Evolutionary conservation across 2,329 filamentous ascomycete genomes (phyloP).

Genomic region (Trichothecium roseum): DNA sequence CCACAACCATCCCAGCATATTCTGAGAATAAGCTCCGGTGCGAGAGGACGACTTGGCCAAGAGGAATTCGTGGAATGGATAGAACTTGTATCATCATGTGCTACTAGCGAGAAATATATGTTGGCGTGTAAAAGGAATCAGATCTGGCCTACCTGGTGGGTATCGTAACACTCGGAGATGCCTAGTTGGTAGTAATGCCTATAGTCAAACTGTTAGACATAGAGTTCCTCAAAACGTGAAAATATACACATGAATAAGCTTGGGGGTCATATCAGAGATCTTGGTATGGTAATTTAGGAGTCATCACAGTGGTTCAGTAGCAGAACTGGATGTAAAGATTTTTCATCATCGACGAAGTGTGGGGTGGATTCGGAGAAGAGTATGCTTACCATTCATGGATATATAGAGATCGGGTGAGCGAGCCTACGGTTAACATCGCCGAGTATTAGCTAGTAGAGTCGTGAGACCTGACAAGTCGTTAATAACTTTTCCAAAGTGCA

Average conservation of each 20-base stretch:
- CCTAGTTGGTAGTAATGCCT: too few relatives aligned
- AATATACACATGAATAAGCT: not conserved
- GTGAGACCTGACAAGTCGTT: too few relatives aligned
- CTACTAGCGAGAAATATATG: not conserved
- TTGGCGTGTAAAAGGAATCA: too few relatives aligned
- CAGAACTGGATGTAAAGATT: slow-evolving; percentile 58
- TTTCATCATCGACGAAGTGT: slow-evolving; percentile 51
- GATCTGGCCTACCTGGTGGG: too few relatives aligned
- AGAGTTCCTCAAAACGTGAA: too few relatives aligned
- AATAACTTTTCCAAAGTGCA: too few relatives aligned
- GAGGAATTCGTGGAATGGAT: slow-evolving; percentile 67
- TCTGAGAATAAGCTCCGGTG: slow-evolving; percentile 43
- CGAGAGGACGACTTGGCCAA: slow-evolving; percentile 62
- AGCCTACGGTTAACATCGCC: not conserved
- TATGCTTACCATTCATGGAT: slow-evolving; percentile 1
- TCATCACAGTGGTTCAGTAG: slow-evolving; percentile 62
- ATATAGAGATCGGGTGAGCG: not conserved
- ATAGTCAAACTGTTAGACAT: too few relatives aligned
- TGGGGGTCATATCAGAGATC: slow-evolving; percentile 38
- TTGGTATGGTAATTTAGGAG: slow-evolving; percentile 54
- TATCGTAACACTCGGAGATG: too few relatives aligned
- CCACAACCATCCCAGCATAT: slow-evolving; percentile 61
- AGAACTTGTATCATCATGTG: slow-evolving; percentile 43
- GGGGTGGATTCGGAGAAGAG: slow-evolving; percentile 9
- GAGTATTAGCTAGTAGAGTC: too few relatives aligned